Conservation (phyloP, 306 rosid genomes). For the Vicia villosa region DNA sequence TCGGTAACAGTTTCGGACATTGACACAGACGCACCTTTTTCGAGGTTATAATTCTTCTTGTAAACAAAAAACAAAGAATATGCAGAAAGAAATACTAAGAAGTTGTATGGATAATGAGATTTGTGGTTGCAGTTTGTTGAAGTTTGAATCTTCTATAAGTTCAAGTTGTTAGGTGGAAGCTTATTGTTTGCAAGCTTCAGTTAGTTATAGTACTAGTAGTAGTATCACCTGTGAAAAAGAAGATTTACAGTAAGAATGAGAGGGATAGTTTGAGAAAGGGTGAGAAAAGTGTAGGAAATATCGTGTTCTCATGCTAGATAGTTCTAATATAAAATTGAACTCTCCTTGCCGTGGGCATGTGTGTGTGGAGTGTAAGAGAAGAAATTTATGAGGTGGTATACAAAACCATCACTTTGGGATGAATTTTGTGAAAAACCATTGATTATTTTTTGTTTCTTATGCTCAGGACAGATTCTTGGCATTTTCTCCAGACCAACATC, state of each 20-base stretch:
- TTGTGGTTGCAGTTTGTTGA: constrained; percentile 18
- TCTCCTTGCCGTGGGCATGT: no score
- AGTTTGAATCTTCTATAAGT: not conserved
- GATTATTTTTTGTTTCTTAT: constrained; percentile 37
- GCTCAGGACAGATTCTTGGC: constrained; percentile 96
- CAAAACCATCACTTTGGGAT: constrained; percentile 12
- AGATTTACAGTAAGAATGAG: not conserved
- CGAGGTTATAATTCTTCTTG: constrained; percentile 3
- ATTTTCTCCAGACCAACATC: constrained; percentile 85
- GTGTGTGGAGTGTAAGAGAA: no score
- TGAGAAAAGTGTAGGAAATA: no score
- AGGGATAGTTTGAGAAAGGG: no score
- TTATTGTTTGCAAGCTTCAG: not conserved
- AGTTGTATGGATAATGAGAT: not conserved
- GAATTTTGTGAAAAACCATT: constrained; percentile 12
- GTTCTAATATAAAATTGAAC: no score
- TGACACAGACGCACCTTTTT: no score
- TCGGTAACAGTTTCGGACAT: no score
- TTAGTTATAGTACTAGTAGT: not conserved
- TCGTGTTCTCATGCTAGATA: no score
- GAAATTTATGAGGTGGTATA: not conserved
- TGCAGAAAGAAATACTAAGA: not conserved
- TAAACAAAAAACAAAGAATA: not conserved
- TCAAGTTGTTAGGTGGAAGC: constrained; percentile 15
- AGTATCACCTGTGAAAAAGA: not conserved